Base-by-base conservation (phyloP, 1,139 yeast species). In the Candida tetrigidarum region DNA sequence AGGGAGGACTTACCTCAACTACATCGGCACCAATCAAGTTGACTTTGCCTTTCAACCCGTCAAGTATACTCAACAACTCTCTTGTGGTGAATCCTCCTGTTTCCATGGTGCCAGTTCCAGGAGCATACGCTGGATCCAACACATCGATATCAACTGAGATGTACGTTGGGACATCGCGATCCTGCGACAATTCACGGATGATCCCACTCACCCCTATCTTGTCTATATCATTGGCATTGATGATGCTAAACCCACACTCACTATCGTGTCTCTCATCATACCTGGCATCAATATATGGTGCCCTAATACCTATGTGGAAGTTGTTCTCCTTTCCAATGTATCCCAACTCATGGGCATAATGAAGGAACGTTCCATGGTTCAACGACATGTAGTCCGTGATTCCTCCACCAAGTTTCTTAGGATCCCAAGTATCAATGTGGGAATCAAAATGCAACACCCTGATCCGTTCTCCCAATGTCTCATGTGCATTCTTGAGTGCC, bases 51-150 rank as follows among this genome's bases (percentile, higher is more conserved):
- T 35, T 35, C 57, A 86, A 69, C 9, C 65, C 65, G 18, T 83
- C 86, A 49, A 86, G 66, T 23, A 86, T 71, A 47, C 81, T 74
- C 45, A 86, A 74, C 47, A 86, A 72, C 60, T 86, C 95, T 48
- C 95, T 73, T 11, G 92, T 85, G 42, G 85, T 68, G 78, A 89
- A 79, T 45, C 95, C 95, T 44, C 95, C 95, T 4, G 85, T 83
- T 63, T 86, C 95, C 50, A 84, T 88, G 3, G 95, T 86, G 7
- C 95, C 95, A 1, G 95, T 86, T 1, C 93, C 95, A 44, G 90
- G 86, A 3, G 91, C 89, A 55, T 83, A 77, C 3, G 86, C 89
- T 1, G 93, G 93, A 59, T 86, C 95, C 52, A 86, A 69, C n/a
- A 84, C 89, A 61, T 86, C 95, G 38, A 86, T 83, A 60, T 86